Percentiles rank a stretch among this genome's conserved stretches.
Conservation (phyloP, 2,329 filamentous ascomycete genomes). For the Colletotrichum tabaci region DNA sequence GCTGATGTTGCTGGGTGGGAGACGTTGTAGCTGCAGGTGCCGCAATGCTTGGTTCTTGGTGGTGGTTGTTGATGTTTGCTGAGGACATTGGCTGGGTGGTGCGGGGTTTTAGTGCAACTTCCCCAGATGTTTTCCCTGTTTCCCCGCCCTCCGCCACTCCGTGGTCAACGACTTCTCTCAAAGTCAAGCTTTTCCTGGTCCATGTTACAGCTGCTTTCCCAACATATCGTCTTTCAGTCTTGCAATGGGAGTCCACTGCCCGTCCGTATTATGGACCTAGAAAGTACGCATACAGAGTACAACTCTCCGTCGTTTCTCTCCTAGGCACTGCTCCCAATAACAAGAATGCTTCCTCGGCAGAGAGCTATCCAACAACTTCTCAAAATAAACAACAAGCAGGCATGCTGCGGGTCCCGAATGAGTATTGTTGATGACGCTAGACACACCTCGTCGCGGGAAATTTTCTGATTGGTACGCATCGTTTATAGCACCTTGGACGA, state of each 20-base stretch:
- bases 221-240: background rate
- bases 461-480: conserved; percentile 18
- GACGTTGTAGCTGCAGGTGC: conserved; percentile 17
- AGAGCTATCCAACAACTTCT: background rate
- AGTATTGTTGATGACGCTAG: background rate
- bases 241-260: background rate
- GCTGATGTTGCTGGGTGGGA: background rate
- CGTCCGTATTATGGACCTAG: too few species aligned
- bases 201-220: conserved; percentile 9
- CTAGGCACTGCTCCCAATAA: too few species aligned
- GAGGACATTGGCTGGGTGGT: conserved; percentile 29
- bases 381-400: background rate
- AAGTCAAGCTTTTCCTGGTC: conserved; percentile 34
- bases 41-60: conserved; percentile 16
- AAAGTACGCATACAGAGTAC: background rate
- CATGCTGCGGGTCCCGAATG: background rate
- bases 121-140: conserved; percentile 40
- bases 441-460: background rate
- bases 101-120: conserved; percentile 42
- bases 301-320: background rate
- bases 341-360: too few species aligned
- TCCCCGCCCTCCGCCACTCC: conserved; percentile 28
- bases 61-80: conserved; percentile 23
- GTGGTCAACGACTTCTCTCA: background rate
- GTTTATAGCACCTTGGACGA: background rate